These are phyloP conservation scores for Somion occarium DNA, from an alignment of 1,284 basidiomycete species.

Conservation along the genomic window DNA sequence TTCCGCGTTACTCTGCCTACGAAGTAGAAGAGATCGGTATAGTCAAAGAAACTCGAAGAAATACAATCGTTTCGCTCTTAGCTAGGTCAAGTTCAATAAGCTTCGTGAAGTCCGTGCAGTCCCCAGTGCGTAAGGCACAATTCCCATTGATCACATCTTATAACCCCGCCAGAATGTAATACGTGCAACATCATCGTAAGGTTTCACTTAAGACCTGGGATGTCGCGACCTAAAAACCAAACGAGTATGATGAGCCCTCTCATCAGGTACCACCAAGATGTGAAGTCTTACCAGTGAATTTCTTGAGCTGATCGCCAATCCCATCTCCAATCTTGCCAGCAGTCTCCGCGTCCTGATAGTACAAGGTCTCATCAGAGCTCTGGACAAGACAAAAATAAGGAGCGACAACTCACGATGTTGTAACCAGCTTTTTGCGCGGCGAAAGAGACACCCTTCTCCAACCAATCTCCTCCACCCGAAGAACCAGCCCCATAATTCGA, in stretches of 20 bases:
- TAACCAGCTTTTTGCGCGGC: conserved; percentile 41
- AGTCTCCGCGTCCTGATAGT: conserved; percentile 25
- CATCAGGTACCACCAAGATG: too few relatives aligned
- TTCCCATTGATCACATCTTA: too few relatives aligned
- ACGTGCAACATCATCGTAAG: too few relatives aligned
- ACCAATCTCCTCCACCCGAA: conserved; percentile 26
- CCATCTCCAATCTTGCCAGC: conserved; percentile 32
- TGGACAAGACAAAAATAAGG: neutral
- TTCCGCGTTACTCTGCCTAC: conserved; percentile 61
- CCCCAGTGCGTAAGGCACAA: too few relatives aligned
- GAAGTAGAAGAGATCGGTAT: conserved; percentile 2
- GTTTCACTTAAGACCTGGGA: too few relatives aligned
- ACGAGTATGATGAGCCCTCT: too few relatives aligned
- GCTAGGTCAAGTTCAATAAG: too few relatives aligned
- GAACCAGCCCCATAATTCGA: conserved; percentile 14
- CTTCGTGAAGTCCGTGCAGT: too few relatives aligned
- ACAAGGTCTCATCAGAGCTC: neutral
- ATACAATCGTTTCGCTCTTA: neutral
- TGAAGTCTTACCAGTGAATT: conserved; percentile 23
- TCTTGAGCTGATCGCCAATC: conserved; percentile 32
- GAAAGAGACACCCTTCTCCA: conserved; percentile 36
- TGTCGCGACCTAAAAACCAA: too few relatives aligned
- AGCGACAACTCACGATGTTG: conserved; percentile 44
- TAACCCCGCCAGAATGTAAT: too few relatives aligned
- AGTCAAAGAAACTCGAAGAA: neutral